Conservation (phyloP, 139 green algal genomes). For the Tetradesmus lagerheimii region DNA sequence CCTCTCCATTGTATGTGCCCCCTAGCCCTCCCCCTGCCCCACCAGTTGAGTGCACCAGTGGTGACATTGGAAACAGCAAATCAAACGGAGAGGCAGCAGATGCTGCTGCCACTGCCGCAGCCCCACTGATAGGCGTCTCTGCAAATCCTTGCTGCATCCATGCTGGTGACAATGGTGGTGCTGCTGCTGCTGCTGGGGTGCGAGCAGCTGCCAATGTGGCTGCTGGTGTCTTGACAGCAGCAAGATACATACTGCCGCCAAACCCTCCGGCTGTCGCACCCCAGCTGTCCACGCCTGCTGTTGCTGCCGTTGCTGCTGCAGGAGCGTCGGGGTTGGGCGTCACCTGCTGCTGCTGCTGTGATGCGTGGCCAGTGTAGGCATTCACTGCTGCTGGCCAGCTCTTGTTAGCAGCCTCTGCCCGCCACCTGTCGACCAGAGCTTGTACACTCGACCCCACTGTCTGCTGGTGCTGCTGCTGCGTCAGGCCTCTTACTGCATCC, state of each 20-base stretch:
- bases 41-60: background rate
- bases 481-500: background rate
- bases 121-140: background rate
- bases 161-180: background rate
- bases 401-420: background rate
- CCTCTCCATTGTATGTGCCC: background rate
- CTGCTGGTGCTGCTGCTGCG: background rate
- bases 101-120: background rate
- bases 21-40: background rate
- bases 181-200: slow-evolving; percentile 20
- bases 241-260: background rate
- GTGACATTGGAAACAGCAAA: slow-evolving; percentile 34
- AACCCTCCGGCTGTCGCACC: background rate
- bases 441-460: background rate
- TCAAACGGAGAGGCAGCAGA: background rate
- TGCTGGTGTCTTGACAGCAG: background rate
- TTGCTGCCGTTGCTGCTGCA: background rate
- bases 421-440: background rate
- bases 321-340: no score
- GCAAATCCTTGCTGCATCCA: slow-evolving; percentile 16
- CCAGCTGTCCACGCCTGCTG: background rate
- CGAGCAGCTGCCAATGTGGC: background rate
- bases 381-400: background rate
- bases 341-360: slow-evolving; percentile 6
- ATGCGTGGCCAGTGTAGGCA: background rate